Evolutionary conservation across 2,329 filamentous ascomycete species (phyloP).

Genomic region (Colletotrichum endophyticum): DNA sequence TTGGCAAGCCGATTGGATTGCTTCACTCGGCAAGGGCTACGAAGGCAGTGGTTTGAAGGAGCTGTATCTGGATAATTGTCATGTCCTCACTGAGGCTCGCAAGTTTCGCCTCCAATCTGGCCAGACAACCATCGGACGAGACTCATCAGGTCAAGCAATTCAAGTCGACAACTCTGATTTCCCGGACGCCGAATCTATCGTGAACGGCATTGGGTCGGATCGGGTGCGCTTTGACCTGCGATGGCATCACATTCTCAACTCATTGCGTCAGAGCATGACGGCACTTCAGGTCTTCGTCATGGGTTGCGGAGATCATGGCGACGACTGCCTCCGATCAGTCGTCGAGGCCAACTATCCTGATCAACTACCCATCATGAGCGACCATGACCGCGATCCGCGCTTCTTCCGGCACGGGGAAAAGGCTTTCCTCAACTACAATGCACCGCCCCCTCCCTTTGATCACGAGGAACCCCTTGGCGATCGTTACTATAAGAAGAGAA

Average conservation of each 20-base stretch:
- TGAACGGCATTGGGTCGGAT: not conserved
- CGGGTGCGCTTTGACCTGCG: not conserved
- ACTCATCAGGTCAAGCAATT: fast-evolving
- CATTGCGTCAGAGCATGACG: not conserved
- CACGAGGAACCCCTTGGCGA: too few relatives aligned
- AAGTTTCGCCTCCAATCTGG: fast-evolving
- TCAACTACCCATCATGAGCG: fast-evolving
- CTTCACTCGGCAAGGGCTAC: fast-evolving
- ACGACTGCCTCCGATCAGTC: not conserved
- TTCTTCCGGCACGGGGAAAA: fast-evolving
- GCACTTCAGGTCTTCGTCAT: fast-evolving
- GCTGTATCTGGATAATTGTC: fast-evolving
- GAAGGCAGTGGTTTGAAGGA: fast-evolving
- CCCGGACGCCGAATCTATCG: not conserved
- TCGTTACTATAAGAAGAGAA: not conserved
- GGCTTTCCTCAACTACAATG: not conserved
- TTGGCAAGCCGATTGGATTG: not conserved
- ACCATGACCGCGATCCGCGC: fast-evolving
- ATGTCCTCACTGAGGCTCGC: not conserved
- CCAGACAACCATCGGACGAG: not conserved
- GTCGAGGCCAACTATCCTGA: not conserved
- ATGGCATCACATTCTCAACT: not conserved
- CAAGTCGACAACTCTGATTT: not conserved
- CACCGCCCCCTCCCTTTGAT: not conserved
- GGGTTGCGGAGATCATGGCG: not conserved